Base-by-base conservation (phyloP, 208 protist species). In the Acanthamoeba sp. region DNA sequence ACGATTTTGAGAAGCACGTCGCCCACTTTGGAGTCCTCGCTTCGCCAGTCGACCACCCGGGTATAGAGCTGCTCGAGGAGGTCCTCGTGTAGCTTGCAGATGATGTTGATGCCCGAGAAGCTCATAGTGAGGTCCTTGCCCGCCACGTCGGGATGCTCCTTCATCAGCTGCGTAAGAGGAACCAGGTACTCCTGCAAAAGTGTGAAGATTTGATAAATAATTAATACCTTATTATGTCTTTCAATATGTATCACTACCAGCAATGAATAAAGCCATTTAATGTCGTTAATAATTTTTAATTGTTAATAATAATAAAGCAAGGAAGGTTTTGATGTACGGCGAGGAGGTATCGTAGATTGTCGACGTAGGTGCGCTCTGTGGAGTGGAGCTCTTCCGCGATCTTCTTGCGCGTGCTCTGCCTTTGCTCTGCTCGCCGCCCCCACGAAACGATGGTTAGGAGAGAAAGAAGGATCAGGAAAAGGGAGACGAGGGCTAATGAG, bases 301-400 rank as follows among this genome's bases (percentile, higher is more conserved):
- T 52, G 6, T 5, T 55, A 18, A 29, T 12, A 24, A 24, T 24
- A 64, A 6, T 29, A 2, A 29, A 22, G 3, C 55, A 29, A 29
- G 12, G 57, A 29, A 24, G 22, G 57, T 7, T 6, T 12, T 1
- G 48, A 20, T 32, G 32, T 40, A 78, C 69, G 0, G 69, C 3
- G 34, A 32, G 69, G 36, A 78, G 69, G 36, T 78, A 78, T 6
- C 69, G 69, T 7, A 78, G 14, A 5, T 78, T 78, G 34, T 78
- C 69, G 18, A 78, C 69, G n/a, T 78, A 78, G 69, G 69, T 78
- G 10, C 69, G 69, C 69, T 78, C 69, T 5, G 69, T 78, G 36
- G 69, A 78, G 34, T 34, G 29, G 36, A 78, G 29, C 69, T 78
- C 69, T 22, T 78, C 69, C 0, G 36, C 69, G 10, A 78, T 78